Percentiles rank a stretch among this genome's conserved stretches.
phyloP scores from a whole-genome alignment of 75 land plant genomes.

The Larix kaempferi region DNA sequence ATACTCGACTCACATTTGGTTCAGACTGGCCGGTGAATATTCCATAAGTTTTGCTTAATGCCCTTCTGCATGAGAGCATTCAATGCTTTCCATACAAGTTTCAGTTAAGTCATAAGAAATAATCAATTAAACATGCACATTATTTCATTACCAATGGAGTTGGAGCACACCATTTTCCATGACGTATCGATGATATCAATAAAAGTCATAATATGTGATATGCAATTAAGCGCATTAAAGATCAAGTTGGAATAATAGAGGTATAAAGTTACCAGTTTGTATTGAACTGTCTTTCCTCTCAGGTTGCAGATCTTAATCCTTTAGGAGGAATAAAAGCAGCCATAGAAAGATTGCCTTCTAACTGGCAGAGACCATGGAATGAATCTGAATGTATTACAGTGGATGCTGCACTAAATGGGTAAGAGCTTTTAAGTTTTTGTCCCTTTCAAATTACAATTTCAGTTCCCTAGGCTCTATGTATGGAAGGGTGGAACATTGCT shows the following conservation, averaged over 20 bases:
- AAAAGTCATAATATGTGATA: background rate
- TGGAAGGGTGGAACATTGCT: background rate
- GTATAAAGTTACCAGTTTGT: background rate
- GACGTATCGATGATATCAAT: background rate
- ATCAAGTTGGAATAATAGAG: background rate
- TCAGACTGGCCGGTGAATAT: constrained; percentile 90
- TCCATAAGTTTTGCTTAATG: background rate
- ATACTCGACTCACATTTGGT: constrained; percentile 65
- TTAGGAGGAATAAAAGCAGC: constrained; percentile 48
- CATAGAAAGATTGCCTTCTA: constrained; percentile 37
- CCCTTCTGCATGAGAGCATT: background rate
- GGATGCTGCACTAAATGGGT: constrained; percentile 59
- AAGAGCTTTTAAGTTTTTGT: constrained; percentile 13
- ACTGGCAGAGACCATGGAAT: constrained; percentile 48
- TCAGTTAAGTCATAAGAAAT: background rate
- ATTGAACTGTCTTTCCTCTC: constrained; percentile 4
- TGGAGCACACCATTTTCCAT: background rate
- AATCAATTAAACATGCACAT: background rate
- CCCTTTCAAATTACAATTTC: background rate
- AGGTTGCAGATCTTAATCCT: constrained; percentile 68
- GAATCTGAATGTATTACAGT: constrained; percentile 45
- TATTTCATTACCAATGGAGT: background rate
- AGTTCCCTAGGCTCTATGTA: background rate
- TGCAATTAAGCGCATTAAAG: too few relatives aligned
- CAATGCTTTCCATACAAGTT: background rate